A percentile compares a stretch with the other conserved stretches of the same genome.
phyloP scores from a whole-genome alignment of 1,284 basidiomycete species.

The Amylostereum areolatum region DNA sequence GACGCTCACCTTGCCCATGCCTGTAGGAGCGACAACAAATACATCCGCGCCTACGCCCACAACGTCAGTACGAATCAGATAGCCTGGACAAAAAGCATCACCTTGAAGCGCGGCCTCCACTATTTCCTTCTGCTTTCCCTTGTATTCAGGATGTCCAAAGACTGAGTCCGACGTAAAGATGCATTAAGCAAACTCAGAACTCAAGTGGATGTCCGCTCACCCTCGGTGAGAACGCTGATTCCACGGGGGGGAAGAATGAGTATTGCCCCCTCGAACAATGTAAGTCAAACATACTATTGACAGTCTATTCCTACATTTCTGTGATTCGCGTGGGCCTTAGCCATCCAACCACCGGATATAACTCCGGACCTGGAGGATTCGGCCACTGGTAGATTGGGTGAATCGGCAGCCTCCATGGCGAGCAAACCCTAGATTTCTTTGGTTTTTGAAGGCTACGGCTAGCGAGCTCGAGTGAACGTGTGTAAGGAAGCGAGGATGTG shows the following conservation, averaged over 20 bases:
- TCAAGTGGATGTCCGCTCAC: slow-evolving; percentile 5
- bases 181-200: not conserved
- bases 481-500: too few relatives aligned
- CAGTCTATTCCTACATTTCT: slow-evolving; percentile 1
- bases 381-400: too few relatives aligned
- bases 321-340: too few relatives aligned
- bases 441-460: too few relatives aligned
- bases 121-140: slow-evolving; percentile 74
- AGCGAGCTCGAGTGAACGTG: too few relatives aligned
- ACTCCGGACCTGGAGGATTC: too few relatives aligned
- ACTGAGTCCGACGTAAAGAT: slow-evolving; percentile 30
- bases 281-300: slow-evolving; percentile 4
- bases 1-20: slow-evolving; percentile 74
- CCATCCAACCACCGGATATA: too few relatives aligned
- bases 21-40: slow-evolving; percentile 81
- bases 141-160: slow-evolving; percentile 64
- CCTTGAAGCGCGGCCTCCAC: slow-evolving; percentile 64
- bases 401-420: too few relatives aligned
- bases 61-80: not conserved
- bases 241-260: not conserved
- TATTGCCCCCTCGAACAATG: not conserved
- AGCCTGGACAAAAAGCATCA: slow-evolving; percentile 15
- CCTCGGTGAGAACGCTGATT: slow-evolving; percentile 13
- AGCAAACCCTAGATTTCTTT: too few relatives aligned
- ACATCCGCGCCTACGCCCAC: slow-evolving; percentile 54